phyloP scores from a whole-genome alignment of 2,329 filamentous ascomycete genomes.

The Phoma sp. region DNA sequence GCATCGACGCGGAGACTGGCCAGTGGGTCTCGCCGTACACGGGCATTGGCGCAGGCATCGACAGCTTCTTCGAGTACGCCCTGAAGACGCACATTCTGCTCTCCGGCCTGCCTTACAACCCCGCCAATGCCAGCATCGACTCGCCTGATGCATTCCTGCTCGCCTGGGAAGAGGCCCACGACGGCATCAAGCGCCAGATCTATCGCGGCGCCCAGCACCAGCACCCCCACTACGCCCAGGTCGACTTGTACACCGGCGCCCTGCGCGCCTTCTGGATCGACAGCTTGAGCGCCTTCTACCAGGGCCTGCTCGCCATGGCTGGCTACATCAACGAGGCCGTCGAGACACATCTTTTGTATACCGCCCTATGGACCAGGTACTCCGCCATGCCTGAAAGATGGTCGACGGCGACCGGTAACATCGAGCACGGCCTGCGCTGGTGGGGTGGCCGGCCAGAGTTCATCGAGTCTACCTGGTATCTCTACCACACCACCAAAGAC shows the following conservation, averaged over 20 bases:
- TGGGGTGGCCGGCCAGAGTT: slow-evolving; percentile 97
- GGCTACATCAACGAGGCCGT: slow-evolving; percentile 92
- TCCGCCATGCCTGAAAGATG: slow-evolving; percentile 93
- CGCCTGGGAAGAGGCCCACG: slow-evolving; percentile 85
- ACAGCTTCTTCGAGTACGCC: slow-evolving; percentile 98
- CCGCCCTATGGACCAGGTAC: slow-evolving; percentile 93
- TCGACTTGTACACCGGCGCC: slow-evolving; percentile 86
- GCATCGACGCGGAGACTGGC: slow-evolving; percentile 90
- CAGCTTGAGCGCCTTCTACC: slow-evolving; percentile 93
- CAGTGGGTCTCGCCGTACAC: slow-evolving; percentile 87
- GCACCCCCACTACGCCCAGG: slow-evolving; percentile 92
- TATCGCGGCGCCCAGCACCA: slow-evolving; percentile 77
- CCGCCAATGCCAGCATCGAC: slow-evolving; percentile 64
- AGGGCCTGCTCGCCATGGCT: slow-evolving; percentile 82
- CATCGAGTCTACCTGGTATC: slow-evolving; percentile 93
- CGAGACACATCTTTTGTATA: slow-evolving; percentile 87
- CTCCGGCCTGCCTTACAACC: slow-evolving; percentile 67
- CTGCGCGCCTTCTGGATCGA: slow-evolving; percentile 94
- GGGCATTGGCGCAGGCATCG: slow-evolving; percentile 95
- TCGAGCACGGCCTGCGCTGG: slow-evolving; percentile 89
- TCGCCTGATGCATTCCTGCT: slow-evolving; percentile 79
- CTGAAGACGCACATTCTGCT: slow-evolving; percentile 92
- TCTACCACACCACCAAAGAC: slow-evolving; percentile 92
- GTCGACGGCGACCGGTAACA: slow-evolving; percentile 82
- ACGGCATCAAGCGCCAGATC: slow-evolving; percentile 88